Percentiles rank a stretch among this genome's conserved stretches.
phyloP scores from a whole-genome alignment of 2,329 filamentous ascomycete species.

The Alternaria sp. region DNA sequence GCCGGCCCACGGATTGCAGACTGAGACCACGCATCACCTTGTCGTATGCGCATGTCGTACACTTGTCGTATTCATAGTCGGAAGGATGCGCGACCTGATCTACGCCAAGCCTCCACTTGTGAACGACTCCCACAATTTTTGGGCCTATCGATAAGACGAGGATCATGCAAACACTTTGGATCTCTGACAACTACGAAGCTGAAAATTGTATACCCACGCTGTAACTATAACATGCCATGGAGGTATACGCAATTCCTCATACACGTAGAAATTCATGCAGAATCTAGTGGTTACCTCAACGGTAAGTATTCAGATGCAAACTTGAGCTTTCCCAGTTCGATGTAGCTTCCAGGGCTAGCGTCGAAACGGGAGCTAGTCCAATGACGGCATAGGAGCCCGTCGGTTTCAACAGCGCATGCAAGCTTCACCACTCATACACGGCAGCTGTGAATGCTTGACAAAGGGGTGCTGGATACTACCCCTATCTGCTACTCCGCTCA shows the following conservation, averaged over 20 bases:
- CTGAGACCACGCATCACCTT: slow-evolving; percentile 42
- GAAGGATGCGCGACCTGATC: slow-evolving; percentile 7
- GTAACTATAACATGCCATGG: neutral
- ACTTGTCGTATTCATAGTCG: neutral
- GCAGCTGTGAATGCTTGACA: slow-evolving; percentile 15
- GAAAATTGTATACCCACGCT: neutral
- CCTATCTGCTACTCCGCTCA: slow-evolving; percentile 11
- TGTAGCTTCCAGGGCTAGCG: slow-evolving; percentile 5
- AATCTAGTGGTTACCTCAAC: neutral
- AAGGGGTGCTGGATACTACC: slow-evolving; percentile 26
- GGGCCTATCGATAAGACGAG: slow-evolving; percentile 4
- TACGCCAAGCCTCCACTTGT: slow-evolving; percentile 14
- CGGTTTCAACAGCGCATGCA: slow-evolving; percentile 28
- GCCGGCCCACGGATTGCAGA: slow-evolving; percentile 38
- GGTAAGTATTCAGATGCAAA: neutral
- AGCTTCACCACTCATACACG: slow-evolving; percentile 28
- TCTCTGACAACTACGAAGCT: neutral
- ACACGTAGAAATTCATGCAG: neutral
- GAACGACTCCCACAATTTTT: slow-evolving; percentile 24
- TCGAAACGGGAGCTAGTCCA: slow-evolving; percentile 31
- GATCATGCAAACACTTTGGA: neutral
- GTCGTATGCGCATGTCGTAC: slow-evolving; percentile 27
- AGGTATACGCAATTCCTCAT: neutral
- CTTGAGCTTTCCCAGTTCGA: neutral
- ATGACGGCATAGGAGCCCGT: slow-evolving; percentile 27